Evolutionary conservation across 148 eudicot genomes (phyloP).

Genomic region (Gaultheria prostrata): DNA sequence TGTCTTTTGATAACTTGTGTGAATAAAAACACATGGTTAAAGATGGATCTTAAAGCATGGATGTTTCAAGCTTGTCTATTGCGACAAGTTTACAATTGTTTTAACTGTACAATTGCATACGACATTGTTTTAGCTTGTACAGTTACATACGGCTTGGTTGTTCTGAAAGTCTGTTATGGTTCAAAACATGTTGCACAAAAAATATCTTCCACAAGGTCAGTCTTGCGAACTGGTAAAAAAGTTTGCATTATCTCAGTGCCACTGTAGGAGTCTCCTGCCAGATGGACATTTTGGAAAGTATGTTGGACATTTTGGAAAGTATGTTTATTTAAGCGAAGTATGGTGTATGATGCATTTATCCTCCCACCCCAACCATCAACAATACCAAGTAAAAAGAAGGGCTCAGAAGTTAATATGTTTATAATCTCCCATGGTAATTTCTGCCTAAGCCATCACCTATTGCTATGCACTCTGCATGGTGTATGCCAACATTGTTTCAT

Average conservation of each 20-base stretch:
- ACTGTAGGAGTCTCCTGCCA: not conserved
- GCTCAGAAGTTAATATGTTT: not conserved
- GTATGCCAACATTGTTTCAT: not conserved
- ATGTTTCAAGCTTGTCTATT: not conserved
- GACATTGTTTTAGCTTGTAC: not conserved
- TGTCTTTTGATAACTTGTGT: not conserved
- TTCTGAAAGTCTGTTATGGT: not conserved
- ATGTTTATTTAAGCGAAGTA: not conserved
- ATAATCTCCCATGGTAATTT: not conserved
- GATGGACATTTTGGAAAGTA: not conserved
- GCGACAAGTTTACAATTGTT: not conserved
- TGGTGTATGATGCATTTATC: not conserved
- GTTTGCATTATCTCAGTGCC: not conserved
- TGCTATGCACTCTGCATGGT: not conserved
- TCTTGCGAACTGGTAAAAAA: not conserved
- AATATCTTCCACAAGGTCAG: not conserved
- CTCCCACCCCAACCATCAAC: not conserved
- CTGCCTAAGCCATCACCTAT: not conserved
- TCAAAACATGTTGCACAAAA: slow-evolving; percentile 3
- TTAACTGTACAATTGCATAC: not conserved
- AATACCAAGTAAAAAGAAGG: not conserved
- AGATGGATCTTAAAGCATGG: not conserved
- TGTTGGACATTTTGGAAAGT: not conserved
- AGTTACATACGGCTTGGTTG: not conserved
- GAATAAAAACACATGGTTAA: not conserved